Conservation (phyloP, 2,329 filamentous ascomycete genomes). For the Akanthomyces lecanii region DNA sequence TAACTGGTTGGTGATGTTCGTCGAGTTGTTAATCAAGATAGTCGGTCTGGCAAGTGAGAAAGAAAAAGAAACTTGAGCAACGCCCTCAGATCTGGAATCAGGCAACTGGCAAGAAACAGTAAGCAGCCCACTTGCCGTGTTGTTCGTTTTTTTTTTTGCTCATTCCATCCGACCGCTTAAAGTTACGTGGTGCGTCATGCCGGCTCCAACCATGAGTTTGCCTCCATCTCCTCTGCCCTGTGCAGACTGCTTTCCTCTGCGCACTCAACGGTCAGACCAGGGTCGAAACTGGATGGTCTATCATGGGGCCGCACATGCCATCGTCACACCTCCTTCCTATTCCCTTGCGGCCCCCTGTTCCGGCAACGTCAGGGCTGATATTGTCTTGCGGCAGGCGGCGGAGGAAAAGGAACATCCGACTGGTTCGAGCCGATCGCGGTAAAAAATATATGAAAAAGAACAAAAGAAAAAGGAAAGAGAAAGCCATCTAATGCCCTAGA, state of each 20-base stretch:
- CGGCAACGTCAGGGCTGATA: background rate
- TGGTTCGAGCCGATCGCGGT: constrained; percentile 1
- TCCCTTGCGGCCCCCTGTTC: constrained; percentile 8
- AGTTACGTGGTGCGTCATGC: background rate
- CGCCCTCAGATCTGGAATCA: background rate
- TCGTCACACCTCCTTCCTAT: constrained; percentile 3
- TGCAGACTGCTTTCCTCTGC: background rate
- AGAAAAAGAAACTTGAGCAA: background rate
- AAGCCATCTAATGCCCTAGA: background rate
- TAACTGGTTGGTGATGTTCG: background rate
- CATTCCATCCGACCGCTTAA: background rate
- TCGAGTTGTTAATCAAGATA: background rate
- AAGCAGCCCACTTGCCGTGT: background rate
- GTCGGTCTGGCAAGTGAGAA: background rate
- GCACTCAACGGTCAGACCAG: background rate
- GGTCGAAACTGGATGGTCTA: background rate
- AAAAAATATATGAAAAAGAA: too few relatives aligned
- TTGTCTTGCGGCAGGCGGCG: constrained; percentile 1
- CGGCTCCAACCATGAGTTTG: background rate
- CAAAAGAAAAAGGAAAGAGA: background rate
- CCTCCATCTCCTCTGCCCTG: background rate
- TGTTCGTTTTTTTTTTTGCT: background rate
- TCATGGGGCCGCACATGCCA: background rate
- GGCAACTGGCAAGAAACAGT: background rate
- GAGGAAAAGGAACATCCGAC: background rate